Conservation (phyloP, 257 asterid species). For the Forsythia viridissima region DNA sequence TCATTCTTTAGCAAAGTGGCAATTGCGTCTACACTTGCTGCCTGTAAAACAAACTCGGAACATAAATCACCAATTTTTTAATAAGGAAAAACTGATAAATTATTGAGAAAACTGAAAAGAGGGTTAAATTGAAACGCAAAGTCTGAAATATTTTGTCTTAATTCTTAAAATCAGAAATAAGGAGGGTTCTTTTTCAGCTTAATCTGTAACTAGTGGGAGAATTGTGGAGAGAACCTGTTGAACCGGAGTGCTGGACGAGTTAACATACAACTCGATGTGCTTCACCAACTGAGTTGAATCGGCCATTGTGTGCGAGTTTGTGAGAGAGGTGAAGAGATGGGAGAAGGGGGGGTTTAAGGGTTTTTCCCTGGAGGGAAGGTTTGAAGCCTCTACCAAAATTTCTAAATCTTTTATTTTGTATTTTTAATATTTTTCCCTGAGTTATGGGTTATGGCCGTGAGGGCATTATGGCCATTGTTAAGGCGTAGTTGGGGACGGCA, state of each 20-base stretch:
- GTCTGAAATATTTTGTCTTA: background rate
- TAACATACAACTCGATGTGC: conserved; percentile 74
- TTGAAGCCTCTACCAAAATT: background rate
- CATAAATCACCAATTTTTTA: conserved; percentile 1
- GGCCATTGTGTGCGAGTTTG: conserved; percentile 40
- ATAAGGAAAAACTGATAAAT: background rate
- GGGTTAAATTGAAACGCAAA: background rate
- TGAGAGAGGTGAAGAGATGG: background rate
- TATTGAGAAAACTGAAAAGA: background rate
- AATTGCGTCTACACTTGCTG: conserved; percentile 61
- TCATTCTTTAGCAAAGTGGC: conserved; percentile 64
- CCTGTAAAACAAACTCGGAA: conserved; percentile 48
- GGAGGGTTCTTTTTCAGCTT: background rate
- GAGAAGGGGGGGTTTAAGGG: conserved; percentile 40
- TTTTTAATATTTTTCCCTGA: too few relatives aligned
- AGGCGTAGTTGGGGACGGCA: too few relatives aligned
- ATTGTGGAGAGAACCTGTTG: conserved; percentile 57
- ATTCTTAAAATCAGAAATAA: conserved; percentile 3
- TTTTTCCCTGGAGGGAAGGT: conserved; percentile 32
- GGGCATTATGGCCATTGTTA: too few relatives aligned
- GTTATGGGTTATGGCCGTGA: too few relatives aligned
- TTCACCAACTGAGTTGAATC: conserved; percentile 43
- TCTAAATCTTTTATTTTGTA: background rate
- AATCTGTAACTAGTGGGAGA: background rate
- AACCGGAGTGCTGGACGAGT: conserved; percentile 58